Conservation (phyloP, 208 protist genomes). For the Wallacemonas sp. region DNA sequence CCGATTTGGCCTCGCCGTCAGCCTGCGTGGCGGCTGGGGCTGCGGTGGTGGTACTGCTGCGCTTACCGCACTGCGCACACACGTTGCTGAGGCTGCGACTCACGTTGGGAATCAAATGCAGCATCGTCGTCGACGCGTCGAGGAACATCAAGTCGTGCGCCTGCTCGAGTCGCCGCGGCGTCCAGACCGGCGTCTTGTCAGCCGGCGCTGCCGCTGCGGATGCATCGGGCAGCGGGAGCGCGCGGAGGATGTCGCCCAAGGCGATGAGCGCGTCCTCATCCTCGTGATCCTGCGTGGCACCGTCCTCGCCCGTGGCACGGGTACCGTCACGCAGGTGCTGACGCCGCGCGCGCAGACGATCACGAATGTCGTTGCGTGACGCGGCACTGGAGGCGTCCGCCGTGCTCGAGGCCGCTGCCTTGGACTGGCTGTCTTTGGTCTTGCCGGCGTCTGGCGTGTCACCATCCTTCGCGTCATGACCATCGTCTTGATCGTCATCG, state of each 20-base stretch:
- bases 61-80: constrained; percentile 59
- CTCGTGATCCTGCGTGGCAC: constrained; percentile 22
- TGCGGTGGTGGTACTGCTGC: background rate
- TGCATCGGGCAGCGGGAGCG: constrained; percentile 37
- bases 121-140: constrained; percentile 71
- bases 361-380: background rate
- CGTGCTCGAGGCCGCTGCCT: background rate
- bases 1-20: constrained; percentile 3
- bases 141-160: constrained; percentile 83
- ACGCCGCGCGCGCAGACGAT: constrained; percentile 16
- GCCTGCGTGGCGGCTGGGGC: constrained; percentile 2
- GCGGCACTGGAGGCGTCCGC: background rate
- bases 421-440: background rate
- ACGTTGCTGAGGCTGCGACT: constrained; percentile 44
- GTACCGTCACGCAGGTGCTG: constrained; percentile 11
- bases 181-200: constrained; percentile 39
- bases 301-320: background rate
- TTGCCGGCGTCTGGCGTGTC: too few relatives aligned
- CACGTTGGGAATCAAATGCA: constrained; percentile 70
- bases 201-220: background rate
- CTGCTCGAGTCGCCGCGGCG: constrained; percentile 40
- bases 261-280: constrained; percentile 82
- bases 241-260: constrained; percentile 61
- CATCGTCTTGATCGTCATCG: constrained; percentile 1
- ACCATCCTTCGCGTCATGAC: too few relatives aligned